Percentiles rank a stretch among this genome's conserved stretches.
Evolutionary conservation across 192 early-diverging fungal genomes (phyloP).

Genomic region (Coemansia sp.): DNA sequence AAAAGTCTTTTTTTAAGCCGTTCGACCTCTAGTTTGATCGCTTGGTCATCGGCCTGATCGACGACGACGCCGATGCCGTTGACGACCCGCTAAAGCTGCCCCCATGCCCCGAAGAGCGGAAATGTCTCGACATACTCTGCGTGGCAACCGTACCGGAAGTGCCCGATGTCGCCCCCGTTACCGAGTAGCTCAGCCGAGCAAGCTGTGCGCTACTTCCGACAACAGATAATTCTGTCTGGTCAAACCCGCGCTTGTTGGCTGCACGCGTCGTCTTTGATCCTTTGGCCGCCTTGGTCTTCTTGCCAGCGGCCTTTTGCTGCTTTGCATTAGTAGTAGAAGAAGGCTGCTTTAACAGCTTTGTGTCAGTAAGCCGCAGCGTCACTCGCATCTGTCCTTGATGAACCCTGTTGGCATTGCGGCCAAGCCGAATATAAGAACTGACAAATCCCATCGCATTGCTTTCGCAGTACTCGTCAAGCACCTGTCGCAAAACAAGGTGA

Average conservation of each 20-base stretch:
- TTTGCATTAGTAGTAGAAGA: conserved; percentile 5
- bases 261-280: not conserved
- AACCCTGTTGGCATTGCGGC: conserved; percentile 50
- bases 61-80: not conserved
- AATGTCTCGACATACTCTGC: conserved; percentile 36
- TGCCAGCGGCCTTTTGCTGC: conserved; percentile 1
- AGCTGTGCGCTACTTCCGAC: conserved; percentile 2
- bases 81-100: not conserved
- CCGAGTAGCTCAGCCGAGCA: not conserved
- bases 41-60: conserved; percentile 39
- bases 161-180: not conserved
- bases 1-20: not conserved
- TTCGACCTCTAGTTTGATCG: conserved; percentile 4
- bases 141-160: conserved; percentile 18
- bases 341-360: conserved; percentile 13
- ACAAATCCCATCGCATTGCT: conserved; percentile 63
- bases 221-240: not conserved
- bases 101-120: conserved; percentile 17
- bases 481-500: conserved; percentile 61
- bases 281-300: not conserved
- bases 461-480: conserved; percentile 65
- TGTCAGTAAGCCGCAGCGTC: conserved; percentile 40
- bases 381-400: conserved; percentile 54
- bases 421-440: conserved; percentile 60
- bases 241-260: not conserved